Evolutionary conservation across 2,329 filamentous ascomycete species (phyloP).

Genomic region (Aspergillus tanneri): DNA sequence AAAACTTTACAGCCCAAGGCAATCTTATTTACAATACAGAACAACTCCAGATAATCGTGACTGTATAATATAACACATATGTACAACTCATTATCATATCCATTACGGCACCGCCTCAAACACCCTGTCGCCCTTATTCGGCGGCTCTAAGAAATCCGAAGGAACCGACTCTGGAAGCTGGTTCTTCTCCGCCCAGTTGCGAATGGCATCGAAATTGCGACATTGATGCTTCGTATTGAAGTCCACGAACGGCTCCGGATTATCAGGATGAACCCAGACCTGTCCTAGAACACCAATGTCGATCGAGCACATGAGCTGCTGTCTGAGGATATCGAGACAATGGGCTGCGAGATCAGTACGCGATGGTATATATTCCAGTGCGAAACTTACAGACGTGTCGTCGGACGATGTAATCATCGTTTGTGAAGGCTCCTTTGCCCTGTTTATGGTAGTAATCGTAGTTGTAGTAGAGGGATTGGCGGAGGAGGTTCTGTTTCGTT

Average conservation of each 20-base stretch:
- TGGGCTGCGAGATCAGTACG: conserved; percentile 44
- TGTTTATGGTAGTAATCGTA: conserved; percentile 56
- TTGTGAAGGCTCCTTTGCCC: conserved; percentile 55
- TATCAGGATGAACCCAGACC: conserved; percentile 54
- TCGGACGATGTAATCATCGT: conserved; percentile 55
- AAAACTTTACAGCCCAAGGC: no score
- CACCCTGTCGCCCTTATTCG: conserved; percentile 24
- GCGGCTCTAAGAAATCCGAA: conserved; percentile 44
- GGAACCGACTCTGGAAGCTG: conserved; percentile 50
- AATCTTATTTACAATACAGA: no score
- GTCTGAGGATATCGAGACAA: conserved; percentile 61
- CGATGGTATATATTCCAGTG: background rate
- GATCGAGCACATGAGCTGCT: conserved; percentile 63
- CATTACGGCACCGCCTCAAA: conserved; percentile 25
- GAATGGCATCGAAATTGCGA: conserved; percentile 56
- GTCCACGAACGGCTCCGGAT: conserved; percentile 56
- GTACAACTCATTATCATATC: background rate
- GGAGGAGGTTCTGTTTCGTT: conserved; percentile 54
- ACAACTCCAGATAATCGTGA: no score
- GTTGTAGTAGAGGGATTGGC: conserved; percentile 60
- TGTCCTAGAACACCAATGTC: conserved; percentile 62
- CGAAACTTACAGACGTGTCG: conserved; percentile 56
- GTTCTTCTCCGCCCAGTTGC: conserved; percentile 54
- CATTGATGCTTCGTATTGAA: conserved; percentile 63
- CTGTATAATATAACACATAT: background rate